phyloP scores from a whole-genome alignment of 306 rosid species.

The Lathyrus oleraceus region DNA sequence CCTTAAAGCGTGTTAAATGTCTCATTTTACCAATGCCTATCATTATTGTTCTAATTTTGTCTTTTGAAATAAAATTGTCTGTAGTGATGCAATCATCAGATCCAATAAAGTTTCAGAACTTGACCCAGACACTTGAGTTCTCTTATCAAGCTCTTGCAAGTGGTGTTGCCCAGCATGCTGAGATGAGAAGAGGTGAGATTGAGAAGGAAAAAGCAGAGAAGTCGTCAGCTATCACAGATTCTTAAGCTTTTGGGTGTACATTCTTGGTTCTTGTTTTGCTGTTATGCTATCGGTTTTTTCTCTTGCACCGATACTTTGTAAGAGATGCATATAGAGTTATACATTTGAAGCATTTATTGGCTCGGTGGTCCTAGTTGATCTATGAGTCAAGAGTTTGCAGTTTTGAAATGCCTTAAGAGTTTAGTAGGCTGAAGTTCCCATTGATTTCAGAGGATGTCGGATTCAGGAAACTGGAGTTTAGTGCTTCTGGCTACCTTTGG shows the following conservation, averaged over 20 bases:
- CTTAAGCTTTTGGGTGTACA: conserved; percentile 44
- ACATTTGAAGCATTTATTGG: conserved; percentile 43
- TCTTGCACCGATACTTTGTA: conserved; percentile 43
- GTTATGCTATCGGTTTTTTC: conserved; percentile 18
- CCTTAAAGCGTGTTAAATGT: background rate
- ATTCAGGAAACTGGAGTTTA: conserved; percentile 36
- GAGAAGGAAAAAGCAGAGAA: conserved; percentile 82
- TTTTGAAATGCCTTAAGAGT: conserved; percentile 42
- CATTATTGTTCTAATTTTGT: background rate
- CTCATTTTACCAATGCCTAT: background rate
- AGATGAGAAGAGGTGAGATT: conserved; percentile 71
- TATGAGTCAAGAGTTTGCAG: conserved; percentile 37
- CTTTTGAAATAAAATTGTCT: conserved; percentile 18
- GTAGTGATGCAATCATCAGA: conserved; percentile 71
- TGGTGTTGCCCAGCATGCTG: conserved; percentile 92
- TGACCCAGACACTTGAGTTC: conserved; percentile 79
- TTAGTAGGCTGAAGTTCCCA: conserved; percentile 39
- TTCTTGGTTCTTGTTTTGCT: conserved; percentile 40
- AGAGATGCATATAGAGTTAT: conserved; percentile 43
- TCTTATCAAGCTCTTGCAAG: conserved; percentile 86
- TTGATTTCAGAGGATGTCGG: conserved; percentile 38
- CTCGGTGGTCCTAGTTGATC: conserved; percentile 38
- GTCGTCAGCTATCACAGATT: conserved; percentile 56
- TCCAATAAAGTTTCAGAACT: conserved; percentile 73
- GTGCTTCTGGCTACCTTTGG: conserved; percentile 21